phyloP scores from a whole-genome alignment of 441 rosid genomes.

The Bruguiera hainesii region DNA sequence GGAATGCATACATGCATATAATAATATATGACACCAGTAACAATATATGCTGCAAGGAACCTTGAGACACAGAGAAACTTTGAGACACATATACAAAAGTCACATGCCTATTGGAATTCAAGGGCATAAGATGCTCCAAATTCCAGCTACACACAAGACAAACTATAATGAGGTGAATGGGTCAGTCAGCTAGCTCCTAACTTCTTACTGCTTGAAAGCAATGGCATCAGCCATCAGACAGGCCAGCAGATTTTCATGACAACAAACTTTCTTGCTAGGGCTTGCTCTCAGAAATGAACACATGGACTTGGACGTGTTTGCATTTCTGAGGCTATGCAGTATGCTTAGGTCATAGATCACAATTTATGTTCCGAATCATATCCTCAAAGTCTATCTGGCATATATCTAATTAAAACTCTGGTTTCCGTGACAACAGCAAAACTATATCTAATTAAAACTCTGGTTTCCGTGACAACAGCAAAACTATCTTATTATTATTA shows the following conservation, averaged over 20 bases:
- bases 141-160: too few relatives aligned
- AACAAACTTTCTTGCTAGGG: too few relatives aligned
- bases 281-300: neutral
- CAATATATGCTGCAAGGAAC: neutral
- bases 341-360: neutral
- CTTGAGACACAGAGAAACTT: neutral
- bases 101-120: too few relatives aligned
- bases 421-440: neutral
- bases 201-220: too few relatives aligned
- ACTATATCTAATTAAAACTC: neutral
- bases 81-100: too few relatives aligned
- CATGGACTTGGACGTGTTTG: neutral
- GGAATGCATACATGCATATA: neutral
- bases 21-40: neutral
- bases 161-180: too few relatives aligned
- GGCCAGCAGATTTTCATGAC: too few relatives aligned
- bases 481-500: neutral
- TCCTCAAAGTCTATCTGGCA: neutral
- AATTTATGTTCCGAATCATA: neutral
- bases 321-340: neutral
- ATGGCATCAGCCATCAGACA: too few relatives aligned
- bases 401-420: neutral
- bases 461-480: neutral
- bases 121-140: too few relatives aligned
- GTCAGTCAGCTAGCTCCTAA: too few relatives aligned